These are phyloP conservation scores for Albatrellus ellisii DNA, from an alignment of 768 basidiomycete species.

Conservation along the genomic window DNA sequence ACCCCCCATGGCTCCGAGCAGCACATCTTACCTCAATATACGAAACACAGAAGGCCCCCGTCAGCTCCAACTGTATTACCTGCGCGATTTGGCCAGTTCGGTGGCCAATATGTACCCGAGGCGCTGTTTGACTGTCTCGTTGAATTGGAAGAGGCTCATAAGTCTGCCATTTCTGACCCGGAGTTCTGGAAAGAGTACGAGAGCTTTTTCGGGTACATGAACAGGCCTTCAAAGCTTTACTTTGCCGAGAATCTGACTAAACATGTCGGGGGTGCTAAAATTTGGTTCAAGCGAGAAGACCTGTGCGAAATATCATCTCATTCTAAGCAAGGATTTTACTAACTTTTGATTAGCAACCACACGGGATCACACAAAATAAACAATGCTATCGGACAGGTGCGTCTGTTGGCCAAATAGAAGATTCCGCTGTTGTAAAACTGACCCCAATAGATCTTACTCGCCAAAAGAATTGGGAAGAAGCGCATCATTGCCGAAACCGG, in stretches of 20 bases:
- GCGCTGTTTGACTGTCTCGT: conserved; percentile 84
- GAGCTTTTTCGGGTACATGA: conserved; percentile 85
- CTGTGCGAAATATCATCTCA: conserved; percentile 29
- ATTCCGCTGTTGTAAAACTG: not conserved
- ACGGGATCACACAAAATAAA: conserved; percentile 99
- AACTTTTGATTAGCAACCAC: conserved; percentile 53
- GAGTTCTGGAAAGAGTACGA: conserved; percentile 88
- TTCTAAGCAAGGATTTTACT: not conserved
- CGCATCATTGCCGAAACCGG: conserved; percentile 99
- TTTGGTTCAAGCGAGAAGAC: conserved; percentile 97
- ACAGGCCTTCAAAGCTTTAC: conserved; percentile 86
- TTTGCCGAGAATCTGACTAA: conserved; percentile 84
- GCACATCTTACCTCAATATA: too few species aligned
- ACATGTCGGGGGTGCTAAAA: conserved; percentile 83
- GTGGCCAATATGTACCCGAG: conserved; percentile 96
- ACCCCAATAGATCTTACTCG: conserved; percentile 66
- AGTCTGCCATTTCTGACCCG: conserved; percentile 75
- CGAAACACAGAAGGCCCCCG: conserved; percentile 22
- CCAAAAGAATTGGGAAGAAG: conserved; percentile 87
- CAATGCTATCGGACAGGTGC: conserved; percentile 91
- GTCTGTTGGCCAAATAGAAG: too few species aligned
- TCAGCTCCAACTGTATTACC: conserved; percentile 43
- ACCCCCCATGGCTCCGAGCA: too few species aligned
- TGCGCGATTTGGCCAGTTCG: conserved; percentile 85
- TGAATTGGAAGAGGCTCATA: conserved; percentile 88